These are phyloP conservation scores for Thermomucor indicae-seudaticae DNA, from an alignment of 371 early-diverging fungal genomes.

Conservation along the genomic window DNA sequence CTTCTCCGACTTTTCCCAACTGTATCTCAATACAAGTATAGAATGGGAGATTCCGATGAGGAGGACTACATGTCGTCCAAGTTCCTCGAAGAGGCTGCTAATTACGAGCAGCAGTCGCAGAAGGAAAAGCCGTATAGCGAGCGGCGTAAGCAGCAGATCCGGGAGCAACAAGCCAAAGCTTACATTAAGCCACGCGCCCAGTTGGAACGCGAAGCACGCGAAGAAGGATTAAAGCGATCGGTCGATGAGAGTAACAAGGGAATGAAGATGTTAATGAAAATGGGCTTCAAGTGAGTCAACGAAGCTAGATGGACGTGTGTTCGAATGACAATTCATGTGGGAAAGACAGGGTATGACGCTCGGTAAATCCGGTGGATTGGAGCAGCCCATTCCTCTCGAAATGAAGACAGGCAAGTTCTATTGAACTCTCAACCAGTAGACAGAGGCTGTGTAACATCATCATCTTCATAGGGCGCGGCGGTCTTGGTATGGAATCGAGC, in stretches of 20 bases:
- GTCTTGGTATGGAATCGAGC: constrained; percentile 43
- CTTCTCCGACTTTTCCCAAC: too few species aligned
- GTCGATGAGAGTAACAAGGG: constrained; percentile 58
- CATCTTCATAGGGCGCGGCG: constrained; percentile 12
- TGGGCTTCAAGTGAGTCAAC: constrained; percentile 62
- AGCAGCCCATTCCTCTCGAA: constrained; percentile 45
- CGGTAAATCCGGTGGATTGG: constrained; percentile 29
- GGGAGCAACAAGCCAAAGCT: constrained; percentile 37
- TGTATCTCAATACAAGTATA: neutral
- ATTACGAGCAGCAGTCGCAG: constrained; percentile 16
- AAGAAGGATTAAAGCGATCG: constrained; percentile 43
- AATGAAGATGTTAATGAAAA: constrained; percentile 65
- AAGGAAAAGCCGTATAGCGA: constrained; percentile 39
- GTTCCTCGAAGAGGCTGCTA: constrained; percentile 39
- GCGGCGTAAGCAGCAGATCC: constrained; percentile 40
- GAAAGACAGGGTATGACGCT: constrained; percentile 44
- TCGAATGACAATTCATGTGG: neutral
- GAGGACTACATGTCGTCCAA: constrained; percentile 64
- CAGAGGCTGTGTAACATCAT: neutral
- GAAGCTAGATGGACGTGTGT: neutral
- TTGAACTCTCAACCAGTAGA: neutral
- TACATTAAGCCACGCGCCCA: constrained; percentile 44
- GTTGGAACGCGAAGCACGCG: constrained; percentile 49
- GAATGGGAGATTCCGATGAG: constrained; percentile 33
- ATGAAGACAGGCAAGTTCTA: constrained; percentile 27